A percentile compares a stretch with the other conserved stretches of the same genome.
Evolutionary conservation across 2,329 filamentous ascomycete species (phyloP).

Genomic region (Xylariaceae sp.): DNA sequence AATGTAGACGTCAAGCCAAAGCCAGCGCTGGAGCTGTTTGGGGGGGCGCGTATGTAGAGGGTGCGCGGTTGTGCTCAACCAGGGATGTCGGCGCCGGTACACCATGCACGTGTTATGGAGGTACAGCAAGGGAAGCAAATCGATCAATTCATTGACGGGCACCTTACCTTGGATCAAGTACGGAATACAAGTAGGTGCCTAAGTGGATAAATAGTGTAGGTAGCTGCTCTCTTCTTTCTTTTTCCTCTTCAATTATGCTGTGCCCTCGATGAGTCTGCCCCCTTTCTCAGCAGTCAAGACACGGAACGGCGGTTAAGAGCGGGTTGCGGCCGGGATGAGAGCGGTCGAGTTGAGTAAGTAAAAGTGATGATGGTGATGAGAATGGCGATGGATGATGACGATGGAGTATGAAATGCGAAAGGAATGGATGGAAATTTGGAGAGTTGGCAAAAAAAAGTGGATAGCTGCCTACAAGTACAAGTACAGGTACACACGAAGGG

Average conservation of each 20-base stretch:
- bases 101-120: slow-evolving; percentile 25
- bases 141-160: slow-evolving; percentile 24
- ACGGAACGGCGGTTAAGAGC: slow-evolving; percentile 12
- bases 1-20: slow-evolving; percentile 4
- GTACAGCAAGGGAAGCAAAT: slow-evolving; percentile 19
- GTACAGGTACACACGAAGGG: too few species aligned
- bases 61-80: slow-evolving; percentile 28
- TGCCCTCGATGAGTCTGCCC: slow-evolving; percentile 7
- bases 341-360: not conserved
- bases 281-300: slow-evolving; percentile 14
- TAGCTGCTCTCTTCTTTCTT: not conserved
- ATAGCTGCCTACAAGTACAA: not conserved
- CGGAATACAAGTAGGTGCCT: slow-evolving; percentile 15
- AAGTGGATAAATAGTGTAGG: slow-evolving; percentile 14
- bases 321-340: slow-evolving; percentile 6
- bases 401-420: not conserved
- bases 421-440: not conserved
- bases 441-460: not conserved
- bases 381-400: not conserved
- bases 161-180: slow-evolving; percentile 18
- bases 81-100: slow-evolving; percentile 21
- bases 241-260: slow-evolving; percentile 13
- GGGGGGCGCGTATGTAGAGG: slow-evolving; percentile 14
- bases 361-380: slow-evolving; percentile 4
- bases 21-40: not conserved